Conservation (phyloP, 495 filamentous ascomycete genomes). For the Podospora pseudoanserina region DNA sequence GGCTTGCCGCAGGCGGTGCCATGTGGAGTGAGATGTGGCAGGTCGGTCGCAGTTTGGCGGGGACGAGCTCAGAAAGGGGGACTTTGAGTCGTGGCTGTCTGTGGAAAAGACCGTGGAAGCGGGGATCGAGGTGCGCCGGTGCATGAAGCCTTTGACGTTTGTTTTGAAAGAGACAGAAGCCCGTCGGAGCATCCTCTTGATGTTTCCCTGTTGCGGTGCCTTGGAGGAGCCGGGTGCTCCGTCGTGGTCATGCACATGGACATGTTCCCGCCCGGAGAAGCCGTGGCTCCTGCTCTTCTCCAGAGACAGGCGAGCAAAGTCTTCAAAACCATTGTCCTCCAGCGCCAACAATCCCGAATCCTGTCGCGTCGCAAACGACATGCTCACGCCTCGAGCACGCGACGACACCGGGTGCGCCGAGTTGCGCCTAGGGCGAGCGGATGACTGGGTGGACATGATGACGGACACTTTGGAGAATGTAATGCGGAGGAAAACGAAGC, state of each 20-base stretch:
- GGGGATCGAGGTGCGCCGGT: slow-evolving; percentile 46
- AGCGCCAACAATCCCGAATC: slow-evolving; percentile 22
- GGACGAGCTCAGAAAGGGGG: slow-evolving; percentile 19
- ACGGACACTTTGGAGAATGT: not conserved
- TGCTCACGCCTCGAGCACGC: slow-evolving; percentile 36
- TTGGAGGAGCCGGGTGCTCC: slow-evolving; percentile 16
- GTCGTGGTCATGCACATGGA: slow-evolving; percentile 15
- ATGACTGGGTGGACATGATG: slow-evolving; percentile 10
- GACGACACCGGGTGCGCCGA: slow-evolving; percentile 10
- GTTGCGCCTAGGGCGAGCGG: slow-evolving; percentile 13
- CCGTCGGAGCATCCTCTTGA: slow-evolving; percentile 47
- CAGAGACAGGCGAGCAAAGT: slow-evolving; percentile 15
- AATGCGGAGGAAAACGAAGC: not conserved
- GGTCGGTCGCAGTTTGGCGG: slow-evolving; percentile 29
- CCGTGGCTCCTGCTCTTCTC: slow-evolving; percentile 34
- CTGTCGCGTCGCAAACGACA: slow-evolving; percentile 37
- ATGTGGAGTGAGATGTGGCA: slow-evolving; percentile 45
- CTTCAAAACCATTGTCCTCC: slow-evolving; percentile 16
- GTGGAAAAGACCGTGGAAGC: slow-evolving; percentile 29
- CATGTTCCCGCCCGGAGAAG: slow-evolving; percentile 13
- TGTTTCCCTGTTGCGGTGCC: slow-evolving; percentile 24
- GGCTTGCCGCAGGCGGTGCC: slow-evolving; percentile 48
- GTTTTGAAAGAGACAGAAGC: slow-evolving; percentile 47
- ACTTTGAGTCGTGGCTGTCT: slow-evolving; percentile 28
- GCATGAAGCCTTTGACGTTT: slow-evolving; percentile 42